Evolutionary conservation across 352 stramenopile species (phyloP).

Genomic region (Phytophthora foliorum): DNA sequence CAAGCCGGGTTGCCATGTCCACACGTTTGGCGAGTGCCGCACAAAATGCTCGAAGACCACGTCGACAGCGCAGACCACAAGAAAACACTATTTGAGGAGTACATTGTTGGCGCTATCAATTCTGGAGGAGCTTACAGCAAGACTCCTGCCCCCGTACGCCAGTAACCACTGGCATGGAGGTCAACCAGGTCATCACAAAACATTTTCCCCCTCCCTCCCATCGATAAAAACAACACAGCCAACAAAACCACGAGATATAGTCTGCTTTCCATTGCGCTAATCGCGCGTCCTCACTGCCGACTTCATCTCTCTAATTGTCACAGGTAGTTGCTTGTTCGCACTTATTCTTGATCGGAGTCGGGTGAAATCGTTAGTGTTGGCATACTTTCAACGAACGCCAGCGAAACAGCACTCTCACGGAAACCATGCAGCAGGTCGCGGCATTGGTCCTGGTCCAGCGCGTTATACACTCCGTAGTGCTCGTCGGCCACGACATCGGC

Average conservation of each 20-base stretch:
- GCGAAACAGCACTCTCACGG: slow-evolving; percentile 72
- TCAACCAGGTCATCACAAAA: background rate
- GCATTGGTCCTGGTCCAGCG: slow-evolving; percentile 71
- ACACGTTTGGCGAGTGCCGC: slow-evolving; percentile 49
- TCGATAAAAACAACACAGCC: background rate
- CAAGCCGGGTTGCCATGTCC: slow-evolving; percentile 25
- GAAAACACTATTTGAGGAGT: slow-evolving; percentile 46
- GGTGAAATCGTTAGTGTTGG: slow-evolving; percentile 12
- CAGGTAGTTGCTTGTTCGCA: slow-evolving; percentile 17
- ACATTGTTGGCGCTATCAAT: slow-evolving; percentile 66
- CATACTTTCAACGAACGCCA: slow-evolving; percentile 65
- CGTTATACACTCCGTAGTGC: slow-evolving; percentile 72
- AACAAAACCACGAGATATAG: slow-evolving; percentile 26
- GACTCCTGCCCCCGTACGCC: slow-evolving; percentile 24
- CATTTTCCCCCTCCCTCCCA: background rate
- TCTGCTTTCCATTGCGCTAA: slow-evolving; percentile 36
- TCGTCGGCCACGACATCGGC: slow-evolving; percentile 84
- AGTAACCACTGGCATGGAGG: background rate
- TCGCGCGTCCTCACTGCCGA: slow-evolving; percentile 13
- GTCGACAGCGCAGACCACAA: slow-evolving; percentile 26
- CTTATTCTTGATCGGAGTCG: slow-evolving; percentile 40
- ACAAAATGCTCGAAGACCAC: slow-evolving; percentile 49
- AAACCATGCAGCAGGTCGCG: slow-evolving; percentile 74
- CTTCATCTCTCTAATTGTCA: slow-evolving; percentile 43
- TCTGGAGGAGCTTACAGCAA: slow-evolving; percentile 53